Conservation (phyloP, 2,329 filamentous ascomycete species). For the Venturia carpophila region DNA sequence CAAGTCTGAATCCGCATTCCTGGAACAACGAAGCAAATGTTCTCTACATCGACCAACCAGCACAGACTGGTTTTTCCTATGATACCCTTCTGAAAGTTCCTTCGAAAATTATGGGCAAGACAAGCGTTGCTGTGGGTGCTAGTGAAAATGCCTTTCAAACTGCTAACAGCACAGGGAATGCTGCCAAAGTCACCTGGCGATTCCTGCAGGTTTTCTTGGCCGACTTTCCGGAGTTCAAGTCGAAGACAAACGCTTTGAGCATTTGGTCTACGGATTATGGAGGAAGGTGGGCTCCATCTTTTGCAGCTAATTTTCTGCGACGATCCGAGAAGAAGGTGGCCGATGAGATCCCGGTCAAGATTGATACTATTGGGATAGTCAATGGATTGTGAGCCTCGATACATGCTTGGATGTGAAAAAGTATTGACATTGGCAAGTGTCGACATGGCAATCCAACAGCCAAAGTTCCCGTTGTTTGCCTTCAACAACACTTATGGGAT, state of each 20-base stretch:
- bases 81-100: conserved; percentile 33
- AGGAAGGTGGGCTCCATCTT: conserved; percentile 51
- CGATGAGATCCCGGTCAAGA: conserved; percentile 24
- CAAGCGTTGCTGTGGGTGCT: not conserved
- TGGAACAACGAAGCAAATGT: conserved; percentile 52
- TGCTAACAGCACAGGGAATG: conserved; percentile 45
- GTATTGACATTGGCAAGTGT: conserved; percentile 28
- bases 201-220: conserved; percentile 55
- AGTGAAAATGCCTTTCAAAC: conserved; percentile 23
- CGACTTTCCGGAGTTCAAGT: conserved; percentile 26
- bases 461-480: conserved; percentile 43
- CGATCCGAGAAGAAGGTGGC: conserved; percentile 27
- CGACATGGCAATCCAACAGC: conserved; percentile 43
- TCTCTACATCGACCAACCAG: conserved; percentile 52
- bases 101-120: not conserved
- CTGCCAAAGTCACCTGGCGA: conserved; percentile 49
- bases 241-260: conserved; percentile 22
- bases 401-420: not conserved
- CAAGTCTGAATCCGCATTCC: conserved; percentile 47
- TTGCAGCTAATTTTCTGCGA: conserved; percentile 44
- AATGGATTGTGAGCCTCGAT: conserved; percentile 37
- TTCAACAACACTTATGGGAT: conserved; percentile 54
- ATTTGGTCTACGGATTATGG: conserved; percentile 44
- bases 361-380: conserved; percentile 49
- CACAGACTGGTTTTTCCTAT: conserved; percentile 50